phyloP scores from a whole-genome alignment of 2,329 filamentous ascomycete genomes.

The Calonectria crousiana region DNA sequence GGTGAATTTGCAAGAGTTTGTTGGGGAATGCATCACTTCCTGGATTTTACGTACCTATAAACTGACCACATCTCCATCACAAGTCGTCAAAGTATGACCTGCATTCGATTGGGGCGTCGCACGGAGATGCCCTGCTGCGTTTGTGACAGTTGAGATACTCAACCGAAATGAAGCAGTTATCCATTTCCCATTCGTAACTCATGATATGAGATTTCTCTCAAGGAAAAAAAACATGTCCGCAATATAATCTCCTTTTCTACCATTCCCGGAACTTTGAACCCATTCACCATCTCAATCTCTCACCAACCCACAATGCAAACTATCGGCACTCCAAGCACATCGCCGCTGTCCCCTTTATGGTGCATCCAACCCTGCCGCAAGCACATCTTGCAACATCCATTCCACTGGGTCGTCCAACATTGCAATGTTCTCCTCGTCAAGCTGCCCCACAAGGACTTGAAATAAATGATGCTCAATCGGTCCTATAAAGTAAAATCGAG shows the following conservation, averaged over 20 bases:
- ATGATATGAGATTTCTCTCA: neutral
- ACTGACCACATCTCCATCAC: neutral
- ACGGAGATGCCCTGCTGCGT: neutral
- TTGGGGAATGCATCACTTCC: neutral
- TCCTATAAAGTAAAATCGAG: neutral
- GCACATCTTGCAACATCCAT: neutral
- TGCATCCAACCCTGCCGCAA: neutral
- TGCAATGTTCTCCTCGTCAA: neutral
- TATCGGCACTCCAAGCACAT: neutral
- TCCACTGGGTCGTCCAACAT: conserved; percentile 4
- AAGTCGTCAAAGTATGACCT: neutral
- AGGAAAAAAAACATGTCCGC: neutral
- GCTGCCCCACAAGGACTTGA: neutral
- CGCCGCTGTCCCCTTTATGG: neutral
- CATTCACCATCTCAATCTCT: neutral
- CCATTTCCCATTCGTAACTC: neutral
- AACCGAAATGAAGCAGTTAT: neutral
- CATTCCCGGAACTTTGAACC: neutral
- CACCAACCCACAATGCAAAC: neutral
- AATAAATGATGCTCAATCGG: neutral
- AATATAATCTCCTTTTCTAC: neutral
- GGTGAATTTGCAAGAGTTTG: neutral
- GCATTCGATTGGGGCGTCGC: neutral
- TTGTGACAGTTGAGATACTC: neutral
- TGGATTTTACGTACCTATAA: neutral